Evolutionary conservation across 768 basidiomycete genomes (phyloP).

Genomic region (Psilocybe tampanensis): DNA sequence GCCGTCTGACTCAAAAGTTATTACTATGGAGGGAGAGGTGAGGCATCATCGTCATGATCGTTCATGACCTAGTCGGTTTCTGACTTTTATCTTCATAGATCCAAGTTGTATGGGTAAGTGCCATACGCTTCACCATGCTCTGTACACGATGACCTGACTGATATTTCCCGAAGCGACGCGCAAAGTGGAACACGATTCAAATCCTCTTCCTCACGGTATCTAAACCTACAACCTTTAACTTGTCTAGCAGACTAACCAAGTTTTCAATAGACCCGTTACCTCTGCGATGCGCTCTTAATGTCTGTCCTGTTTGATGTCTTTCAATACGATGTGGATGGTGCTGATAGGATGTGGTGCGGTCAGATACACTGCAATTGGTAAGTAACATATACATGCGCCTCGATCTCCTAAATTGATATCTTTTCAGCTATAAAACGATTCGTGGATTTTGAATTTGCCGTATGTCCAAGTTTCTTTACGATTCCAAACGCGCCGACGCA

Average conservation of each 20-base stretch:
- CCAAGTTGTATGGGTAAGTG: constrained; percentile 2
- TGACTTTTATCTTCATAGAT: not conserved
- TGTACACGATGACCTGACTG: too few species aligned
- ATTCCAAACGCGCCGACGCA: too few species aligned
- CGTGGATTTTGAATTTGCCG: not conserved
- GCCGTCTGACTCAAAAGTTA: not conserved
- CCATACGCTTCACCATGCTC: not conserved
- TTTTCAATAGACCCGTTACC: not conserved
- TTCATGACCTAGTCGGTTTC: not conserved
- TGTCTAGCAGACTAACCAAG: not conserved
- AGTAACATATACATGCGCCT: not conserved
- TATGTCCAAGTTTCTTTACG: too few species aligned
- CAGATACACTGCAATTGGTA: not conserved
- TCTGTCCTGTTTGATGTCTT: not conserved
- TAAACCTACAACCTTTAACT: not conserved
- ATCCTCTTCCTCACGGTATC: not conserved
- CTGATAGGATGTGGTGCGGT: not conserved
- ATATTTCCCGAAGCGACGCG: not conserved
- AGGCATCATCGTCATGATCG: too few species aligned
- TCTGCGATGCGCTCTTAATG: not conserved
- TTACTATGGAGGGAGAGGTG: constrained; percentile 1
- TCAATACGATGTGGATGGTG: not conserved
- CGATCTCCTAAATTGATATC: not conserved
- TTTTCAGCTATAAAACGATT: not conserved
- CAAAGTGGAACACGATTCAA: not conserved